Percentiles rank a stretch among this genome's conserved stretches.
Conservation (phyloP, 176 grass and related monocot species). For the Bromus sterilis region DNA sequence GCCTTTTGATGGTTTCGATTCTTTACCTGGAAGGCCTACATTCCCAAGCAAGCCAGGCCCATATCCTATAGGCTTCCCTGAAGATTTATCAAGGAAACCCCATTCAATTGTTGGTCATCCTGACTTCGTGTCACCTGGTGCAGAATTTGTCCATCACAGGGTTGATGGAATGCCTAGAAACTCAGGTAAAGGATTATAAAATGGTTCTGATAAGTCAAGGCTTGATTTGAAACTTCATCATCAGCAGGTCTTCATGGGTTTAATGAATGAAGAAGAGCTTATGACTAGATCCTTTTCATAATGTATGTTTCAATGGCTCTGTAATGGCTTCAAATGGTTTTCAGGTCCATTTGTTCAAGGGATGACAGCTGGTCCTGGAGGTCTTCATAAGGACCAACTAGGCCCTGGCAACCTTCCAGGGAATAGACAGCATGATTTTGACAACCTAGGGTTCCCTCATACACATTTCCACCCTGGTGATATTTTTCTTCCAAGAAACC, state of each 20-base stretch:
- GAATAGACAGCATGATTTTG: constrained; percentile 34
- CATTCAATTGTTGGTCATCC: constrained; percentile 14
- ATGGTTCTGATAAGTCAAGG: constrained; percentile 6
- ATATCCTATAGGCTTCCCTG: constrained; percentile 34
- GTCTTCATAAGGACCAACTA: constrained; percentile 26
- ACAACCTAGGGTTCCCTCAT: constrained; percentile 26
- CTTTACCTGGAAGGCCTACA: constrained; percentile 33
- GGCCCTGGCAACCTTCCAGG: constrained; percentile 37
- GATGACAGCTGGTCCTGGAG: constrained; percentile 30
- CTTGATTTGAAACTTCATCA: constrained; percentile 21
- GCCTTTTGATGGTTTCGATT: constrained; percentile 36
- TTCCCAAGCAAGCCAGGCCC: constrained; percentile 39
- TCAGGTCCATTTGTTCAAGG: constrained; percentile 43
- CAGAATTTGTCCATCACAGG: constrained; percentile 42
- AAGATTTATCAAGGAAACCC: constrained; percentile 48
- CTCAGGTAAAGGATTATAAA: constrained; percentile 42
- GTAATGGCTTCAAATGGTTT: constrained; percentile 20
- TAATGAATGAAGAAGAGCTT: constrained; percentile 24
- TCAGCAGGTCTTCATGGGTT: constrained; percentile 8
- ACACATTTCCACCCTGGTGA: constrained; percentile 36
- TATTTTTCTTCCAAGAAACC: constrained; percentile 20
- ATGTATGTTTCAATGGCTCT: background rate
- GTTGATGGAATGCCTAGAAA: constrained; percentile 59
- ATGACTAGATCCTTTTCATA: background rate
- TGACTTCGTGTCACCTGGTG: constrained; percentile 39